Conservation (phyloP, 169 alveolate genomes). For the Cryptosporidium bovis region DNA sequence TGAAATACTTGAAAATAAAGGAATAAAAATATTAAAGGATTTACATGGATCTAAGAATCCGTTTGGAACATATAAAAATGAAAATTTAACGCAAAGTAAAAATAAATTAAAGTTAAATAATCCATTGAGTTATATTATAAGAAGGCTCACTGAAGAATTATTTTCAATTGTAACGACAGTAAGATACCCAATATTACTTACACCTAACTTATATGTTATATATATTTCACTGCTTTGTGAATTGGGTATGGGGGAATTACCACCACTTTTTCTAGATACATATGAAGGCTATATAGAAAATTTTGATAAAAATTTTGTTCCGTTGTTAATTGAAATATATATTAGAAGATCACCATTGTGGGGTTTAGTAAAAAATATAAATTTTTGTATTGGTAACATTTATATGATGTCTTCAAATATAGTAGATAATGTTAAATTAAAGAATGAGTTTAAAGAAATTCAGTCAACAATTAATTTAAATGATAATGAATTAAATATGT, state of each 20-base stretch:
- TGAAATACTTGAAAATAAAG: constrained; percentile 32
- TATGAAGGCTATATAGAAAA: constrained; percentile 32
- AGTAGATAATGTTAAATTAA: background rate
- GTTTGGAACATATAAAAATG: constrained; percentile 20
- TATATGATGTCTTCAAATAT: background rate
- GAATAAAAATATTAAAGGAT: constrained; percentile 2
- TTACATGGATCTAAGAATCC: constrained; percentile 46
- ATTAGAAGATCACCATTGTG: constrained; percentile 37
- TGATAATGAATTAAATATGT: background rate
- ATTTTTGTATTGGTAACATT: background rate
- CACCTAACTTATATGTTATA: constrained; percentile 18
- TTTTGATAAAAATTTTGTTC: constrained; percentile 9
- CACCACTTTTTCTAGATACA: constrained; percentile 39
- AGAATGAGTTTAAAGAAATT: constrained; percentile 20
- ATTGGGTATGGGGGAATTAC: constrained; percentile 10
- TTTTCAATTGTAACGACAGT: constrained; percentile 45
- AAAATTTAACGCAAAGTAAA: background rate
- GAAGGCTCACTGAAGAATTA: constrained; percentile 38
- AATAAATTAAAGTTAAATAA: background rate
- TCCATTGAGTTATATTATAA: constrained; percentile 23
- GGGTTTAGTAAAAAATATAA: constrained; percentile 9
- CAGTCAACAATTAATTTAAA: background rate
- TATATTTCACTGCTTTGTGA: constrained; percentile 26
- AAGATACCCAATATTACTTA: constrained; percentile 16
- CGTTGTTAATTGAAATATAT: constrained; percentile 29